phyloP scores from a whole-genome alignment of 148 eudicot genomes.

The Chenopodium quinoa region DNA sequence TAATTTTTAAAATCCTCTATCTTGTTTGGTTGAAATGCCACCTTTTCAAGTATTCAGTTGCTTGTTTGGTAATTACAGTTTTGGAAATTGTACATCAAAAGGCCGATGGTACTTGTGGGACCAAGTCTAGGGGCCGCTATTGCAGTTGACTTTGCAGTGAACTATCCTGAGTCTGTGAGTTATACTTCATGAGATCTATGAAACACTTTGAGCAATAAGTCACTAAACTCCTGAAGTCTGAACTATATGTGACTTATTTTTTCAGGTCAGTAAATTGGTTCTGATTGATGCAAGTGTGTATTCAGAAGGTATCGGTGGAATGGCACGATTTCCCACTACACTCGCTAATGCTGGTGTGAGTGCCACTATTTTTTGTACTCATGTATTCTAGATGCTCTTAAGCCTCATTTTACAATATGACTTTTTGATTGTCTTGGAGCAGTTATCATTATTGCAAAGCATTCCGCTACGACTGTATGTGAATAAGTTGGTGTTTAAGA shows the following conservation, averaged over 20 bases:
- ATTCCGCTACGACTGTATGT: conserved; percentile 69
- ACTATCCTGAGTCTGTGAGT: conserved; percentile 82
- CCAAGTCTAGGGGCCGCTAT: conserved; percentile 96
- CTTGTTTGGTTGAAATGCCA: not conserved
- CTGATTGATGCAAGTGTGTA: conserved; percentile 91
- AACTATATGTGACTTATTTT: conserved; percentile 11
- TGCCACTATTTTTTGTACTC: not conserved
- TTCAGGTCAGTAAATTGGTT: conserved; percentile 81
- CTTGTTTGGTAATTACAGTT: conserved; percentile 37
- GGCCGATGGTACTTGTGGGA: conserved; percentile 87
- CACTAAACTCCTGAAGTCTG: not conserved
- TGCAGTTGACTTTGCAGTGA: conserved; percentile 78
- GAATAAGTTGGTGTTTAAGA: conserved; percentile 54
- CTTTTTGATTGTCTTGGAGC: conserved; percentile 18
- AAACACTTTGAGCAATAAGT: not conserved
- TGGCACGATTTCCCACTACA: conserved; percentile 54
- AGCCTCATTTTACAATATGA: not conserved
- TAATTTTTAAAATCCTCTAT: not conserved
- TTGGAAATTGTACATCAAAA: conserved; percentile 74
- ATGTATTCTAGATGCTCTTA: not conserved
- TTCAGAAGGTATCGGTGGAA: conserved; percentile 67
- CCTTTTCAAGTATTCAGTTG: conserved; percentile 3
- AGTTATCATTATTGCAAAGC: conserved; percentile 75
- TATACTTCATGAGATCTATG: not conserved
- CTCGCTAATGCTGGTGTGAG: conserved; percentile 79